phyloP scores from a whole-genome alignment of 192 early-diverging fungal genomes.

The Gamsiella multidivaricata region DNA sequence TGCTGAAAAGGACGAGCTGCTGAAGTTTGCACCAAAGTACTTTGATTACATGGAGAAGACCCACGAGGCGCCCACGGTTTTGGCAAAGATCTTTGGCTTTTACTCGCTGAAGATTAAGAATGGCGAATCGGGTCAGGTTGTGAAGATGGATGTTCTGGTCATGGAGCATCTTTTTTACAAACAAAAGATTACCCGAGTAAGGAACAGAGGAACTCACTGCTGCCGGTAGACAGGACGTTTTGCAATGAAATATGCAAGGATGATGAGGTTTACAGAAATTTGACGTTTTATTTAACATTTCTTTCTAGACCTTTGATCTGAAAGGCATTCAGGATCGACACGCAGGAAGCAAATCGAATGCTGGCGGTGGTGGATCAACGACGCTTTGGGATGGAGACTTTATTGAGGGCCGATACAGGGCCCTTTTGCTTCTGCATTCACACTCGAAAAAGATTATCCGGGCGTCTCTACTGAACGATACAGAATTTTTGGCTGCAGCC shows the following conservation, averaged over 20 bases:
- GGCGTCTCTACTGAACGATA: conserved; percentile 89
- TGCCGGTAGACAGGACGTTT: no score
- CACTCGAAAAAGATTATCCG: conserved; percentile 87
- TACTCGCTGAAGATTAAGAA: conserved; percentile 89
- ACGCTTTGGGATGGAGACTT: conserved; percentile 80
- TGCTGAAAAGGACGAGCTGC: conserved; percentile 85
- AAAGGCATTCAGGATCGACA: conserved; percentile 81
- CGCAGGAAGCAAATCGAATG: conserved; percentile 48
- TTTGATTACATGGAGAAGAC: conserved; percentile 85
- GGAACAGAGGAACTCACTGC: no score
- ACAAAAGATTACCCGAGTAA: conserved; percentile 71
- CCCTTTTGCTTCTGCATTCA: conserved; percentile 79
- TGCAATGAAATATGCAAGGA: no score
- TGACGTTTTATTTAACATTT: no score
- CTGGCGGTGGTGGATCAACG: conserved; percentile 46
- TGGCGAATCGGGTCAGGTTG: conserved; percentile 67
- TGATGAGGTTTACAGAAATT: no score
- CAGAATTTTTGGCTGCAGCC: conserved; percentile 87
- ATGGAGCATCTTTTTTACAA: conserved; percentile 96
- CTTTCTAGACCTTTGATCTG: conserved; percentile 75
- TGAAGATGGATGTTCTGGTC: conserved; percentile 89
- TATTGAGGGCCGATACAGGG: conserved; percentile 70
- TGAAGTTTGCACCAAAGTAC: conserved; percentile 91
- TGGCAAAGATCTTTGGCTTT: conserved; percentile 92
- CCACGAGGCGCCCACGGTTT: conserved; percentile 72